Base-by-base conservation (phyloP, 257 asterid species). In the Jacaranda mimosifolia region DNA sequence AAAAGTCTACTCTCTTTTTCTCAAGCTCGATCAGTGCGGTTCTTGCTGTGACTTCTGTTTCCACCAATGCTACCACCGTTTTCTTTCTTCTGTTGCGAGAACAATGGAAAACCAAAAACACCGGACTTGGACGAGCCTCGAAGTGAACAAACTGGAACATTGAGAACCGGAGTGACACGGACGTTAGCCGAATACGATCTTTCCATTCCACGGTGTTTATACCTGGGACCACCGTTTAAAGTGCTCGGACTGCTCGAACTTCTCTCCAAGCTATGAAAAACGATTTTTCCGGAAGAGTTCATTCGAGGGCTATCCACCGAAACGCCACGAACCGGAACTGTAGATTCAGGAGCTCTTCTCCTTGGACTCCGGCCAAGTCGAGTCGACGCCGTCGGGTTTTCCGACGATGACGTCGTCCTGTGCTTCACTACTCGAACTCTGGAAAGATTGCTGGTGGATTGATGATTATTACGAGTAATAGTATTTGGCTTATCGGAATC, bases 241-340 rank as follows among this genome's bases (percentile, higher is more conserved):
- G 86, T 87, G 86, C 97, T 90, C 4, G 99, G 99, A 69, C 97
- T 96, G 81, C 99, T 96, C 7, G 99, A 91, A 64, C 99, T 96
- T 83, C 99, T 85, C 87, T 91, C 99, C 83, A 96, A 68, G 81
- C 96, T 85, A 48, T 96, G 94, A 68, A 93, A 96, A 35, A 96
- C 96, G 9, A 96, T 91, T 84, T 93, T 93, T 6, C 99, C 99
- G 0, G 93, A 93, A 0, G 98, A 89, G 63, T 93, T 96, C 97
- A 96, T 93, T 9, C 99, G 87, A 7, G 99, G 99, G 73, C 99
- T 96, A 67, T 96, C 99, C 3, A 81, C 96, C 3, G 97, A 90
- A 13, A 81, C 87, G 15, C 92, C 90, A 0, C 90, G 89, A 3
- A 63, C 83, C 7, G 86, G 81, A 10, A 36, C 79, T 0, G 89